These are phyloP conservation scores for Cystoisospora suis DNA, from an alignment of 169 alveolate species.

Conservation along the genomic window DNA sequence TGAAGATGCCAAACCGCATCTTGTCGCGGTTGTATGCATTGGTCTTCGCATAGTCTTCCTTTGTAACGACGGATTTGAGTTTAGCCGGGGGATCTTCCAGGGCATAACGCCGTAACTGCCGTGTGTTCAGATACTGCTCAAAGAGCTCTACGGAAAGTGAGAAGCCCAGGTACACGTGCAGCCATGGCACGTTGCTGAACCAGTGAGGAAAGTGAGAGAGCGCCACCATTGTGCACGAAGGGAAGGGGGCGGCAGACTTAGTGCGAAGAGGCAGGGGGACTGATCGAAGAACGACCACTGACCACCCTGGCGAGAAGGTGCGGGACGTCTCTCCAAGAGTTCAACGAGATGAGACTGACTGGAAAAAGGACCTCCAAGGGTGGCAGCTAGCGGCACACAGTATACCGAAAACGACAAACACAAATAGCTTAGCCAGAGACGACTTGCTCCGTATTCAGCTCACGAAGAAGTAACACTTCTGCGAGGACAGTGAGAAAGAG, in stretches of 20 bases:
- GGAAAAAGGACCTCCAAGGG: too few species aligned
- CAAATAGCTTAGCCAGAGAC: too few species aligned
- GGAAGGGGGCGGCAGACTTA: neutral
- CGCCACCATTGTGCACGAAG: neutral
- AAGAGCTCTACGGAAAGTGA: constrained; percentile 53
- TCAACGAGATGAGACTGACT: too few species aligned
- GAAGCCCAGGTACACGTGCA: constrained; percentile 60
- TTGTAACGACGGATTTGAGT: neutral
- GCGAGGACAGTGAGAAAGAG: too few species aligned
- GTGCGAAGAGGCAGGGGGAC: neutral
- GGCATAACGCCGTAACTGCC: constrained; percentile 52
- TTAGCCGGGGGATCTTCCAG: constrained; percentile 25
- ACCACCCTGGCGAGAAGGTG: too few species aligned
- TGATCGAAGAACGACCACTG: too few species aligned
- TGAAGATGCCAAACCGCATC: constrained; percentile 61
- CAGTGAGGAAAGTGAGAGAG: neutral
- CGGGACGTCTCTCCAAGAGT: too few species aligned
- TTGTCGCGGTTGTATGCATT: constrained; percentile 66
- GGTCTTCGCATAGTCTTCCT: constrained; percentile 52
- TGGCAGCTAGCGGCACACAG: too few species aligned
- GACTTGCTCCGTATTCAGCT: too few species aligned
- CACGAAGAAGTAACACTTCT: too few species aligned
- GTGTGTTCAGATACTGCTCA: constrained; percentile 62
- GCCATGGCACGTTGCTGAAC: constrained; percentile 64
- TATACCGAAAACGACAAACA: too few species aligned